A percentile compares a stretch with the other conserved stretches of the same genome.
These are phyloP conservation scores for Pichia cactophila DNA, from an alignment of 1,139 yeast genomes.

Conservation along the genomic window DNA sequence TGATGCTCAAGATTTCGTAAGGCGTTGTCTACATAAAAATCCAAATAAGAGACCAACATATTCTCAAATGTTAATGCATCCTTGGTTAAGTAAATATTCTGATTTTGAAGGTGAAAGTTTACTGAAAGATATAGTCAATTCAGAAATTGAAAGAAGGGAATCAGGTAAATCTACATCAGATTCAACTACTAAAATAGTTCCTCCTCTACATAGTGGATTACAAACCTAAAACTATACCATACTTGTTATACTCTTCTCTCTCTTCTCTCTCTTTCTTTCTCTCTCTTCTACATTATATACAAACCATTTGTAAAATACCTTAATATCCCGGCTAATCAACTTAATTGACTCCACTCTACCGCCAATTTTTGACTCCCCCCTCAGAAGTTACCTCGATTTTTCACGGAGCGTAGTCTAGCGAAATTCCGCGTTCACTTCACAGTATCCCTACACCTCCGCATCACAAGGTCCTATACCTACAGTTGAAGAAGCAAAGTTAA, in stretches of 20 bases:
- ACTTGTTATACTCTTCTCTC: neutral
- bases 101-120: slow-evolving; percentile 31
- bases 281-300: no score
- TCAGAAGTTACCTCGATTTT: neutral
- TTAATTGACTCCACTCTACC: neutral
- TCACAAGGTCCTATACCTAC: no score
- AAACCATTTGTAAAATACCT: neutral
- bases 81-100: slow-evolving; percentile 58
- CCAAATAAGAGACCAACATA: slow-evolving; percentile 84
- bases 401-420: neutral
- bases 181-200: neutral
- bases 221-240: neutral
- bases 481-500: no score
- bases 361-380: neutral
- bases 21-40: slow-evolving; percentile 68
- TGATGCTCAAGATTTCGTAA: slow-evolving; percentile 79
- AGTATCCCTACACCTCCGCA: no score
- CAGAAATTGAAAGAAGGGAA: slow-evolving; percentile 5
- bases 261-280: neutral
- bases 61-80: slow-evolving; percentile 63
- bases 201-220: slow-evolving; percentile 11
- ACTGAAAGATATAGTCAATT: slow-evolving; percentile 29
- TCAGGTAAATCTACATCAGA: slow-evolving; percentile 1
- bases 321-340: neutral
- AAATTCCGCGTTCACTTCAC: neutral